Evolutionary conservation across 192 early-diverging fungal species (phyloP), one percentile per base, ranked within the genome.

Genomic region (Bifiguratus adelaidae): DNA sequence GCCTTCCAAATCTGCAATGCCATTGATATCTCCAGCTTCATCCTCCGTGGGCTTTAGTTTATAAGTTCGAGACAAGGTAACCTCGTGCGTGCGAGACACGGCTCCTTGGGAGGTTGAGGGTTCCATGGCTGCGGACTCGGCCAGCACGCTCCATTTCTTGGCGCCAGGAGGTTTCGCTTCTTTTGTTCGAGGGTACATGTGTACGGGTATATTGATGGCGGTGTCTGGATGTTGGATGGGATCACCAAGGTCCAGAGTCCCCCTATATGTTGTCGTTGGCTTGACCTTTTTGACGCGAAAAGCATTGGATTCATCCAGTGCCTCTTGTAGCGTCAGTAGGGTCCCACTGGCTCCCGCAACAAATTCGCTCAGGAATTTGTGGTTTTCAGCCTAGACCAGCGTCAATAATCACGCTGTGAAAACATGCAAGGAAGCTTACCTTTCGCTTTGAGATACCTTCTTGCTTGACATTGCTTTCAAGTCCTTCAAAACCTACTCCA

Each of bases 131-230:
- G 55, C 56, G 9, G n/a, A 23, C 29, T 81, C 72, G 0, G 78
- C 67, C 11, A 77, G 33, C 2, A 56, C 41, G 1, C 77, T 81
- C 59, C 66, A 81, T 52, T 87, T 87, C 54, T 83, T 85, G 21
- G 74, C 72, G 7, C 61, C 61, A 2, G 74, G 77, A 7, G 73
- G 34, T 27, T 69, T 83, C 9, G 61, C 53, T 35, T 72, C 65
- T 21, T 52, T 66, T 1, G 82, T 79, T 22, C 75, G 70, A 18
- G 57, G 47, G 56, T 71, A 86, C 48, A 73, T 73, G 6, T 61
- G 58, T 3, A 87, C 73, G 13, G 63, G 60, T 27, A 85, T 75
- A 0, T 50, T 20, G 13, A 84, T 35, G 3, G 63, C 37, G 20
- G 44, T 19, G 42, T 68, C 58, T 1, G 60, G 63, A 37, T 76